Base-by-base conservation (phyloP, 2,329 filamentous ascomycete genomes). In the Sarocladium brachiariae region DNA sequence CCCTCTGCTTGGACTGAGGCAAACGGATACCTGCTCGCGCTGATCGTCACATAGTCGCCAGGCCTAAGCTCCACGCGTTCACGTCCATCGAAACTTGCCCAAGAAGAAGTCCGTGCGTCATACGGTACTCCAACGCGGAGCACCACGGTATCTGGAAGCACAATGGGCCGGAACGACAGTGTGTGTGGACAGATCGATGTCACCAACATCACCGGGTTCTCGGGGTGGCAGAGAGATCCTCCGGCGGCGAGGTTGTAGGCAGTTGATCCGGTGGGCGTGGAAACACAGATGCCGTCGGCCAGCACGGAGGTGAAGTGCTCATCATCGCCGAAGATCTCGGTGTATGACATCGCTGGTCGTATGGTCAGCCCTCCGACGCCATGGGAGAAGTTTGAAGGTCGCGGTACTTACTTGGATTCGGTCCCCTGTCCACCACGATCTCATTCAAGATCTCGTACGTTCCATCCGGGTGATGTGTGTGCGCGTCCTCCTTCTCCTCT, bases 31-130 rank as follows among this genome's bases (percentile, higher is more conserved):
- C 88, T 71, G 57, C 84, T 88, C 2, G 88, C 88, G 57, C 85
- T 89, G 54, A 93, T 86, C 2, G 87, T 92, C 4, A 92, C 87
- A 63, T 93, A 93, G 67, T 93, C 88, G 14, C 88, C 88, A 0
- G 87, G 85, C 46, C 71, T 66, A 33, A 93, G 74, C 70, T 93
- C 87, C n/a, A 88, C 70, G 70, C 90, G 82, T 72, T 96, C 89
- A 54, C 90, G 80, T 2, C 93, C 93, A 67, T 99, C 93, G 64
- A 99, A 99, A 66, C 89, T 95, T n/a, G 91, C 93, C 92, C 93
- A 99, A 35, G 87, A 91, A 58, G 83, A 86, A 4, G 89, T 90
- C 47, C 93, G 77, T 8, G 91, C 89, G 66, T 95, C 86, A 65
- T 96, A 97, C 0, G 93, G 93, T n/a, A 97, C 91, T 10, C 92